A percentile compares a stretch with the other conserved stretches of the same genome.
phyloP scores from a whole-genome alignment of 495 filamentous ascomycete species.

The Aspergillus bertholletiae region DNA sequence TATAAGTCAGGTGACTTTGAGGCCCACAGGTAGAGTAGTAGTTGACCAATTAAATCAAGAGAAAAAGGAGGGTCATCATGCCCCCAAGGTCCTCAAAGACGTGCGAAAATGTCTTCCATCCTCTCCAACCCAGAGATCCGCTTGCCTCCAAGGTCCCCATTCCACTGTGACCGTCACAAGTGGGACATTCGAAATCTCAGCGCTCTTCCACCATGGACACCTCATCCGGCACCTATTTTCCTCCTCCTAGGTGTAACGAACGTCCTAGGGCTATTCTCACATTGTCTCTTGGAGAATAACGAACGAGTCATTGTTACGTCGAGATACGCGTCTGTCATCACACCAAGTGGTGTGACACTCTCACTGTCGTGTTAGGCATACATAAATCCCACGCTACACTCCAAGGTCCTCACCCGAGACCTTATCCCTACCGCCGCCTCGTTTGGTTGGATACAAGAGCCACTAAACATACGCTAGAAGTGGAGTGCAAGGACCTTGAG shows the following conservation, averaged over 20 bases:
- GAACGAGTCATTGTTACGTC: background rate
- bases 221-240: background rate
- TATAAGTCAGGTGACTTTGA: constrained; percentile 4
- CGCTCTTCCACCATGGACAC: constrained; percentile 9
- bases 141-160: constrained; percentile 25
- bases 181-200: constrained; percentile 8
- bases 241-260: background rate
- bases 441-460: background rate
- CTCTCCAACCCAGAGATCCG: constrained; percentile 7
- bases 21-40: no score
- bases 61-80: constrained; percentile 10
- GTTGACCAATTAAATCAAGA: background rate
- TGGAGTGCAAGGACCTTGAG: constrained; percentile 14
- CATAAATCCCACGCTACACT: constrained; percentile 3
- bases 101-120: constrained; percentile 12
- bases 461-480: constrained; percentile 2
- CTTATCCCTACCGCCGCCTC: constrained; percentile 2
- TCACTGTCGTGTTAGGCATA: background rate
- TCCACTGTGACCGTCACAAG: constrained; percentile 7
- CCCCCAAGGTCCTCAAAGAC: constrained; percentile 39
- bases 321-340: background rate
- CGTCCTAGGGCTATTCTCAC: background rate
- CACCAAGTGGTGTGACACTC: background rate
- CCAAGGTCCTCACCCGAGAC: constrained; percentile 15
- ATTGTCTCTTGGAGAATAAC: background rate